Evolutionary conservation across 2,329 filamentous ascomycete genomes (phyloP), one percentile per base, ranked within the genome.

Genomic region (Alternaria conjuncta): DNA sequence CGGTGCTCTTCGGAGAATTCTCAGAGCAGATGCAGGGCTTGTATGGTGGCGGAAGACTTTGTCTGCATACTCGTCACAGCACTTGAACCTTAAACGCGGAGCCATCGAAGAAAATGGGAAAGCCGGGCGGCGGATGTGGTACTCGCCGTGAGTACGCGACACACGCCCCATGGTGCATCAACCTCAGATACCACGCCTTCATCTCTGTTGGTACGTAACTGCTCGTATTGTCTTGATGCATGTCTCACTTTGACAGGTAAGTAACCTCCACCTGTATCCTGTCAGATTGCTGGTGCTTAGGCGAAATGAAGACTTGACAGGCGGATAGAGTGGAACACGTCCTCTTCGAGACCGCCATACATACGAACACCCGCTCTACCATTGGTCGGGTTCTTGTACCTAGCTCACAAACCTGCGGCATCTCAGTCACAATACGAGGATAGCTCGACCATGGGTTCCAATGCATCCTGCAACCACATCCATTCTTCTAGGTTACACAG

Each of bases 301-400:
- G n/a, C 25, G 15, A 64, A 59, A 59, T 18, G 50, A 62, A 47
- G 49, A 49, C 60, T 57, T 61, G 47, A 28, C 51, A 62, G 47
- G 57, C 56, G 64, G 41, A 43, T 47, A 54, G 28, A 47, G 56
- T 70, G 61, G 44, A 45, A 65, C 61, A 45, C 20, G 11, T 54
- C 59, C 57, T 15, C 15, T 61, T 67, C 46, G 50, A 63, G 66
- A 62, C 32, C 57, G 62, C 57, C 62, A 57, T 70, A 55, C 67
- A 70, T 64, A 43, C 44, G 59, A 64, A 32, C 60, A 15, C 47
- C 62, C 49, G 56, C 60, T 45, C 18, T 32, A 26, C 60, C 61
- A 57, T 18, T 28, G 15, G 20, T 32, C 26, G 63, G 67, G 57
- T 20, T 43, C 51, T 36, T 46, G 59, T 32, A 61, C 57, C 50